These are phyloP conservation scores for Capsicum rhomboideum DNA, from an alignment of 257 asterid species.

Conservation along the genomic window DNA sequence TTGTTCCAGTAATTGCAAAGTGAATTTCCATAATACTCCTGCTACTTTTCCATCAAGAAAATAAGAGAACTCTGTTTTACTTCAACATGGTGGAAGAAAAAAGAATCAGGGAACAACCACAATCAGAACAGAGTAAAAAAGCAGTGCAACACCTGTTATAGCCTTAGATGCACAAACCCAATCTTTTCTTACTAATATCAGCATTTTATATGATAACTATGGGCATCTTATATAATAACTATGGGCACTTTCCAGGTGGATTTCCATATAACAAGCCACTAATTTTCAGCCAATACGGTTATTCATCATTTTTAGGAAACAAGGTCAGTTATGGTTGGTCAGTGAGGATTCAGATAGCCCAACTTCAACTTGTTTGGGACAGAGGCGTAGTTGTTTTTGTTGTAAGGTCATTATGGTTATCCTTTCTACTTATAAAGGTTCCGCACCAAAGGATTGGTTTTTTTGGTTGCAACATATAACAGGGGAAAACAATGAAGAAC, in stretches of 20 bases:
- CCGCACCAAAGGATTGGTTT: background rate
- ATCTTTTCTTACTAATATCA: background rate
- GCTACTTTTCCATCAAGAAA: background rate
- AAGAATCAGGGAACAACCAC: background rate
- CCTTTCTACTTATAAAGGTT: background rate
- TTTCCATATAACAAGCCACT: background rate
- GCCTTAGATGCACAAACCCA: background rate
- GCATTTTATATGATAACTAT: background rate
- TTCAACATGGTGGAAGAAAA: background rate
- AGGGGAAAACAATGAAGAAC: background rate
- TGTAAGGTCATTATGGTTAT: background rate
- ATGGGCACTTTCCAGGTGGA: background rate
- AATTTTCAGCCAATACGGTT: background rate
- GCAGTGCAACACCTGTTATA: background rate
- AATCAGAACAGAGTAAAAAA: background rate
- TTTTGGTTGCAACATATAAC: background rate
- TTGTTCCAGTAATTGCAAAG: background rate
- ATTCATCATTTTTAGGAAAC: background rate
- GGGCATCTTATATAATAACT: background rate
- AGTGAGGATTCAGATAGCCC: background rate
- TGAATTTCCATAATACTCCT: background rate
- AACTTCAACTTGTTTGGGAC: background rate
- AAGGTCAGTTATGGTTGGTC: background rate
- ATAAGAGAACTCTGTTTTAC: background rate
- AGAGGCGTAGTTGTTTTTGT: background rate